These are phyloP conservation scores for Aspergillus transmontanensis DNA, from an alignment of 2,329 filamentous ascomycete species.

Conservation along the genomic window DNA sequence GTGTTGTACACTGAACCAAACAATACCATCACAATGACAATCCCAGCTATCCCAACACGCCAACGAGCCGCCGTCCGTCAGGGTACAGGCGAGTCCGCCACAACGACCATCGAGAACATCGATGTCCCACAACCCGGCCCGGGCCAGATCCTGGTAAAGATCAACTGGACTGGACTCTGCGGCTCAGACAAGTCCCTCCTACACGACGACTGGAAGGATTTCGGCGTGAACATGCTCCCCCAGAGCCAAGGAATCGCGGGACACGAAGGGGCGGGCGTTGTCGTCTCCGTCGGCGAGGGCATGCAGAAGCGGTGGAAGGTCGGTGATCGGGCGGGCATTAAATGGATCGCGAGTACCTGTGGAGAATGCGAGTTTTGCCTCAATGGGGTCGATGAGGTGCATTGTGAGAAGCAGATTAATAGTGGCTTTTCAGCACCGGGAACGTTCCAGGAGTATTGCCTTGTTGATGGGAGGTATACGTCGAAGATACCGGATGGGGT, in stretches of 20 bases:
- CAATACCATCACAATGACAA: slow-evolving; percentile 1
- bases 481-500: slow-evolving; percentile 23
- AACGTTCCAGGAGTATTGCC: slow-evolving; percentile 24
- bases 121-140: slow-evolving; percentile 6
- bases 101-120: slow-evolving; percentile 3
- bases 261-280: slow-evolving; percentile 50
- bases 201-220: slow-evolving; percentile 8
- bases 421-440: slow-evolving; percentile 22
- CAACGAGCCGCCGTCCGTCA: slow-evolving; percentile 10
- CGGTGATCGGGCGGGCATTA: slow-evolving; percentile 27
- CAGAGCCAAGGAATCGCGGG: slow-evolving; percentile 26
- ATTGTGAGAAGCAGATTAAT: slow-evolving; percentile 19
- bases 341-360: slow-evolving; percentile 24
- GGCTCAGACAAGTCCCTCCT: slow-evolving; percentile 12
- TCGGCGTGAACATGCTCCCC: slow-evolving; percentile 7
- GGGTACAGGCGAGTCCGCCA: background rate
- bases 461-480: slow-evolving; percentile 19
- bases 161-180: slow-evolving; percentile 16
- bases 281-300: slow-evolving; percentile 39
- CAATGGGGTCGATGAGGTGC: slow-evolving; percentile 18
- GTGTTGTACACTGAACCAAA: background rate
- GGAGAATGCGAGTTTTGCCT: slow-evolving; percentile 23
- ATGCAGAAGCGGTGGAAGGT: slow-evolving; percentile 20
- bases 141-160: slow-evolving; percentile 14
- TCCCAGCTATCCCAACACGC: background rate